These are phyloP conservation scores for Dipodascus albidus DNA, from an alignment of 805 yeast species.

Conservation along the genomic window DNA sequence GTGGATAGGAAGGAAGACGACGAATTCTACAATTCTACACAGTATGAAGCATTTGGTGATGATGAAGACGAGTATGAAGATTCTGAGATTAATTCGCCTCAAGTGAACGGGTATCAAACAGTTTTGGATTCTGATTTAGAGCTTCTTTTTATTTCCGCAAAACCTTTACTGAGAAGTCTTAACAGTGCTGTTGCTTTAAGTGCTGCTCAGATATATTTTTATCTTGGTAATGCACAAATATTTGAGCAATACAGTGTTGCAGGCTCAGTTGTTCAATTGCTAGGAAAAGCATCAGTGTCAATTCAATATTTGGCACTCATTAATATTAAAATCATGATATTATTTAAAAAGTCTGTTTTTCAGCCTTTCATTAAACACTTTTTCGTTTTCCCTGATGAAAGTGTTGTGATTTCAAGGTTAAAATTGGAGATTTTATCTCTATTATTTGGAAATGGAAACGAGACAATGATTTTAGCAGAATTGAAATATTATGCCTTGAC, in stretches of 20 bases:
- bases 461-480: conserved; percentile 44
- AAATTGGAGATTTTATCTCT: conserved; percentile 54
- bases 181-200: conserved; percentile 54
- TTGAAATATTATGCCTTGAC: conserved; percentile 43
- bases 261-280: conserved; percentile 35
- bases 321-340: conserved; percentile 32
- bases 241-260: conserved; percentile 40
- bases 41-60: conserved; percentile 1
- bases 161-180: conserved; percentile 36
- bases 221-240: conserved; percentile 45
- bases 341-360: conserved; percentile 26
- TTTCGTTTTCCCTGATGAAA: conserved; percentile 46
- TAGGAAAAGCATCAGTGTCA: conserved; percentile 24
- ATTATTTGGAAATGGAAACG: conserved; percentile 43
- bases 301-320: conserved; percentile 34
- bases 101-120: conserved; percentile 16
- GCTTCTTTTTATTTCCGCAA: conserved; percentile 39
- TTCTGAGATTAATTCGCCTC: conserved; percentile 1
- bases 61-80: conserved; percentile 6
- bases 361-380: conserved; percentile 26
- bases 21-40: conserved; percentile 19
- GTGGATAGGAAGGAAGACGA: conserved; percentile 29
- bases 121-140: conserved; percentile 44
- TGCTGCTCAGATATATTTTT: conserved; percentile 42
- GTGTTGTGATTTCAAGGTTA: conserved; percentile 30